Percentiles rank a stretch among this genome's conserved stretches.
These are phyloP conservation scores for Candida tallmaniae DNA, from an alignment of 805 yeast species.

Conservation along the genomic window DNA sequence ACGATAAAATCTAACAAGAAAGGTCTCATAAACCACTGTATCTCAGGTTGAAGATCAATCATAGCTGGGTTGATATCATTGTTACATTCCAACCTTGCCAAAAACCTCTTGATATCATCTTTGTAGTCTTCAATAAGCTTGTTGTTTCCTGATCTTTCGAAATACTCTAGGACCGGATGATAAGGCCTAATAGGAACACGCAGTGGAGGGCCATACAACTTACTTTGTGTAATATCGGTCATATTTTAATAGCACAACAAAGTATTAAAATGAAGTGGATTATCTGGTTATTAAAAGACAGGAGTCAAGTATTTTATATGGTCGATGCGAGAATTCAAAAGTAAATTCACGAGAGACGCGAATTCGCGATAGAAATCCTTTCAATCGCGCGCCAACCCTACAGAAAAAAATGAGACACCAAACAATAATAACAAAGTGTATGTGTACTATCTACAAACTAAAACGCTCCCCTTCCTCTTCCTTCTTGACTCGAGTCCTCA, in stretches of 20 bases:
- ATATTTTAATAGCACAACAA: too few relatives aligned
- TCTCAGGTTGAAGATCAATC: conserved; percentile 45
- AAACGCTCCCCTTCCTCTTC: conserved; percentile 42
- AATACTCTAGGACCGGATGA: conserved; percentile 40
- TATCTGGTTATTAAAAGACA: too few relatives aligned
- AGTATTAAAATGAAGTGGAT: too few relatives aligned
- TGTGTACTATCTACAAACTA: too few relatives aligned
- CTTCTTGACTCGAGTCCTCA: conserved; percentile 52
- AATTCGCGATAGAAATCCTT: too few relatives aligned
- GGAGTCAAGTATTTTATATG: too few relatives aligned
- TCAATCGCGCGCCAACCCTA: too few relatives aligned
- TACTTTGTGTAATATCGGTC: too few relatives aligned
- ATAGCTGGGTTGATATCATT: conserved; percentile 46
- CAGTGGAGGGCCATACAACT: conserved; percentile 22
- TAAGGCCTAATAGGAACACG: conserved; percentile 30
- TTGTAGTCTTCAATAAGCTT: conserved; percentile 41
- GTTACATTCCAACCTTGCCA: conserved; percentile 35
- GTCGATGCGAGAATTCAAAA: too few relatives aligned
- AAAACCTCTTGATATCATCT: conserved; percentile 32
- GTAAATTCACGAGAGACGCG: too few relatives aligned
- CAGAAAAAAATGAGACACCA: too few relatives aligned
- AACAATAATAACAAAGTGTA: too few relatives aligned
- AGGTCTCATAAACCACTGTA: conserved; percentile 48
- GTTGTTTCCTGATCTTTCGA: conserved; percentile 24
- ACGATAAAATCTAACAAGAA: conserved; percentile 39